Evolutionary conservation across 2,329 filamentous ascomycete species (phyloP).

Genomic region (Colletotrichum somersetense): DNA sequence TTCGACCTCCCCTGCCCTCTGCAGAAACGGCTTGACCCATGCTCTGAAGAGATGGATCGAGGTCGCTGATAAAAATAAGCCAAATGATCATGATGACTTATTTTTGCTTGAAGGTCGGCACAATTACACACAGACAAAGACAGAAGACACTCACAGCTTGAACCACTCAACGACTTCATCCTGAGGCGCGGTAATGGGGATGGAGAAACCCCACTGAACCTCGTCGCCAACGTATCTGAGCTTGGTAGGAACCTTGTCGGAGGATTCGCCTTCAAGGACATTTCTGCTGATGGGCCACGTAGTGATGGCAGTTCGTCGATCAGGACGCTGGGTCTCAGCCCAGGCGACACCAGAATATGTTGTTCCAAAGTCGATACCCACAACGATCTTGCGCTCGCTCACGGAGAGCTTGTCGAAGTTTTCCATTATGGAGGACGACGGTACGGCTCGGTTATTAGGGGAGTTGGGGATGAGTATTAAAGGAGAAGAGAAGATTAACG

Average conservation of each 20-base stretch:
- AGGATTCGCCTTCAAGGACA: conserved; percentile 52
- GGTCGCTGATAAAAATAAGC: conserved; percentile 46
- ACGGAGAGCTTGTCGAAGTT: conserved; percentile 51
- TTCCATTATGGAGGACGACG: conserved; percentile 47
- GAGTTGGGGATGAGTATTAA: neutral
- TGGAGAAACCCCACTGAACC: conserved; percentile 64
- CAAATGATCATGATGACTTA: too few relatives aligned
- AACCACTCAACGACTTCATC: conserved; percentile 60
- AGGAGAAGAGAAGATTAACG: neutral
- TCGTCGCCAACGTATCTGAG: conserved; percentile 57
- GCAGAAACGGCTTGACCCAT: conserved; percentile 49
- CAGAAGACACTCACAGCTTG: conserved; percentile 58
- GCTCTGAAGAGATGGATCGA: conserved; percentile 53
- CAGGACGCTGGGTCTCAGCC: conserved; percentile 58
- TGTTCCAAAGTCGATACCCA: conserved; percentile 69
- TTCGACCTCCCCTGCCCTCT: conserved; percentile 49
- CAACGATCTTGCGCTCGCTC: conserved; percentile 59
- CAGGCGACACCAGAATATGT: conserved; percentile 69
- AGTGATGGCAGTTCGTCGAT: conserved; percentile 57
- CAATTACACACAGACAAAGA: neutral
- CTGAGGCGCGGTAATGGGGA: conserved; percentile 56
- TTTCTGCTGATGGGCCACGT: conserved; percentile 59
- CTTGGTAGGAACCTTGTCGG: conserved; percentile 64
- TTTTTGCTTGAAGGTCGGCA: too few relatives aligned
- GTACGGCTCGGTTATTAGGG: neutral